phyloP scores from a whole-genome alignment of 1,284 basidiomycete genomes.

The Salmacisia buchloeana region DNA sequence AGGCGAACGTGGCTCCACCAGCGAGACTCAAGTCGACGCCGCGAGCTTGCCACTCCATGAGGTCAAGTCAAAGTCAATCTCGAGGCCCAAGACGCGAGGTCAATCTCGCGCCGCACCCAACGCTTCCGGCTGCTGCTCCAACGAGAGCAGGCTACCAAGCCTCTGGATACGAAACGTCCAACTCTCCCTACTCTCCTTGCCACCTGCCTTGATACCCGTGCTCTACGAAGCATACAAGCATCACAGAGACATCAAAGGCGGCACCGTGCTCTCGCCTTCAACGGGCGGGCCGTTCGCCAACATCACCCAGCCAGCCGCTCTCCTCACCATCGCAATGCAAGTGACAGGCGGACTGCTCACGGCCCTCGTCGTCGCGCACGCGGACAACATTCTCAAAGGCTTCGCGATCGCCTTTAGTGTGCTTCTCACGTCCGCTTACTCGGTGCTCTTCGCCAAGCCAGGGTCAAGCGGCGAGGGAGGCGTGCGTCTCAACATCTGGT shows the following conservation, averaged over 20 bases:
- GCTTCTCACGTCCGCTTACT: slow-evolving; percentile 77
- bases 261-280: slow-evolving; percentile 27
- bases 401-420: slow-evolving; percentile 90
- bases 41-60: no score
- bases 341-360: slow-evolving; percentile 85
- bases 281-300: slow-evolving; percentile 47
- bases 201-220: slow-evolving; percentile 81
- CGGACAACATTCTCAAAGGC: slow-evolving; percentile 56
- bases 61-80: no score
- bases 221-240: slow-evolving; percentile 58
- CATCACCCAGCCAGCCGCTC: slow-evolving; percentile 52
- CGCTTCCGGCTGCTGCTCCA: background rate
- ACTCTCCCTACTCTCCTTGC: slow-evolving; percentile 83
- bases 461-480: background rate
- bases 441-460: background rate
- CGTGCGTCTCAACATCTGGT: background rate
- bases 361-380: slow-evolving; percentile 61
- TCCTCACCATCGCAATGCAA: slow-evolving; percentile 75
- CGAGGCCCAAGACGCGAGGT: background rate
- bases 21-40: no score
- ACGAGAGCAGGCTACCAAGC: slow-evolving; percentile 15
- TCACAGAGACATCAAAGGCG: no score
- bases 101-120: background rate
- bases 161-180: slow-evolving; percentile 97
- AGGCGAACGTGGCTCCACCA: no score